phyloP scores from a whole-genome alignment of 495 filamentous ascomycete species.

The Pyronema domesticum region DNA sequence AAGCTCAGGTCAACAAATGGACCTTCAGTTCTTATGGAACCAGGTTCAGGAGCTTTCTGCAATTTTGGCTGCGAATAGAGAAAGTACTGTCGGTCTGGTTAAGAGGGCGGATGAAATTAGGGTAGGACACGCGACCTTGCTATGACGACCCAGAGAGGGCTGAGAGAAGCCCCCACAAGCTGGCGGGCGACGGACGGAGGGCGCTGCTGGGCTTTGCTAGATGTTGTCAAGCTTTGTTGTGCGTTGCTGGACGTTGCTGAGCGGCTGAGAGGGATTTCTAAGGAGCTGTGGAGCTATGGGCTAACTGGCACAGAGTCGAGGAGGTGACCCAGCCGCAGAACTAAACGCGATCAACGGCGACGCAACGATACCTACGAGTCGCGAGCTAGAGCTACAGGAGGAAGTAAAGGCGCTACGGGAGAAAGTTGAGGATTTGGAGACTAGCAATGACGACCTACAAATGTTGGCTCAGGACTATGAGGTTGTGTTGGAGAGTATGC shows the following conservation, averaged over 20 bases:
- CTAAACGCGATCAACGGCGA: background rate
- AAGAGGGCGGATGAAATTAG: slow-evolving; percentile 28
- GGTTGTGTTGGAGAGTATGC: slow-evolving; percentile 23
- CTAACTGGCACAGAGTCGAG: background rate
- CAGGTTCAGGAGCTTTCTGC: slow-evolving; percentile 48
- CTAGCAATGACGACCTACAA: slow-evolving; percentile 23
- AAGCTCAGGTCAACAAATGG: slow-evolving; percentile 51
- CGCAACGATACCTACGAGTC: background rate
- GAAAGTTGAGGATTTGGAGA: slow-evolving; percentile 20
- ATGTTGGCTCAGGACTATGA: slow-evolving; percentile 20
- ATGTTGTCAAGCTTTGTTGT: too few relatives aligned
- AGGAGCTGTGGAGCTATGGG: too few relatives aligned
- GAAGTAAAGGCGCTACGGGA: slow-evolving; percentile 19
- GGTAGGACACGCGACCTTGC: slow-evolving; percentile 9
- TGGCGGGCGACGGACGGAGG: too few relatives aligned
- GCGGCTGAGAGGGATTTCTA: too few relatives aligned
- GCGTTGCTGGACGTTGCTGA: too few relatives aligned
- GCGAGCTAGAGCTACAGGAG: slow-evolving; percentile 1
- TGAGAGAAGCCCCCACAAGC: too few relatives aligned
- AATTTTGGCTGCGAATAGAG: slow-evolving; percentile 47
- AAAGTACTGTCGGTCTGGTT: slow-evolving; percentile 43
- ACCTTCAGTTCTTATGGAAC: slow-evolving; percentile 50
- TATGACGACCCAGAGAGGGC: background rate
- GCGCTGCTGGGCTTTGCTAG: too few relatives aligned
- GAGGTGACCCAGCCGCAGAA: slow-evolving; percentile 6